Percentiles rank a stretch among this genome's conserved stretches.
These are phyloP conservation scores for Aquilaria yunnanensis DNA, from an alignment of 345 rosid genomes.

Conservation along the genomic window DNA sequence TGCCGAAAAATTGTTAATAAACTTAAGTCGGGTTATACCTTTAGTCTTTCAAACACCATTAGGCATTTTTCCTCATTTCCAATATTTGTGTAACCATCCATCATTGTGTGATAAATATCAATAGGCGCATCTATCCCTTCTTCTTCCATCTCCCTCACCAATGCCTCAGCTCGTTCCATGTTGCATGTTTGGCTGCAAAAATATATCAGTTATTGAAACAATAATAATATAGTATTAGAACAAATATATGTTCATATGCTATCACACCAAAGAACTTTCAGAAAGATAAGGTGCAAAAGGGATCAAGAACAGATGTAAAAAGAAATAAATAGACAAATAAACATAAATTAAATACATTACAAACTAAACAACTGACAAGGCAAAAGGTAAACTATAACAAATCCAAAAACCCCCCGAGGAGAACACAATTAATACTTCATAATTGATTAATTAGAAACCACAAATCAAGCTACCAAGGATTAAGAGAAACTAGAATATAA, in stretches of 20 bases:
- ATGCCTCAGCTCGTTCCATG: constrained; percentile 79
- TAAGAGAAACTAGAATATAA: too few relatives aligned
- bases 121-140: constrained; percentile 95
- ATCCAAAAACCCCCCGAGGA: too few relatives aligned
- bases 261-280: constrained; percentile 7
- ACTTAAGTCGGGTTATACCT: constrained; percentile 34
- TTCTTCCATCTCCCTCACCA: constrained; percentile 95
- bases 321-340: not conserved
- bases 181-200: constrained; percentile 60
- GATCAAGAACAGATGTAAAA: too few relatives aligned
- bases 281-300: too few relatives aligned
- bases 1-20: too few relatives aligned
- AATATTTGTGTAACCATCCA: constrained; percentile 91
- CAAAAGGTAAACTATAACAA: too few relatives aligned
- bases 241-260: constrained; percentile 2
- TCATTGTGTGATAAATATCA: constrained; percentile 92
- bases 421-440: too few relatives aligned
- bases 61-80: constrained; percentile 80
- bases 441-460: too few relatives aligned
- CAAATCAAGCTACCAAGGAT: too few relatives aligned
- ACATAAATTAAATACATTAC: not conserved
- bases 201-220: too few relatives aligned
- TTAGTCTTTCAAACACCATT: constrained; percentile 80
- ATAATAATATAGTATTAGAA: not conserved
- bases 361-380: not conserved